Conservation (phyloP, 2,329 filamentous ascomycete genomes). For the Byssochlamys sp. region DNA sequence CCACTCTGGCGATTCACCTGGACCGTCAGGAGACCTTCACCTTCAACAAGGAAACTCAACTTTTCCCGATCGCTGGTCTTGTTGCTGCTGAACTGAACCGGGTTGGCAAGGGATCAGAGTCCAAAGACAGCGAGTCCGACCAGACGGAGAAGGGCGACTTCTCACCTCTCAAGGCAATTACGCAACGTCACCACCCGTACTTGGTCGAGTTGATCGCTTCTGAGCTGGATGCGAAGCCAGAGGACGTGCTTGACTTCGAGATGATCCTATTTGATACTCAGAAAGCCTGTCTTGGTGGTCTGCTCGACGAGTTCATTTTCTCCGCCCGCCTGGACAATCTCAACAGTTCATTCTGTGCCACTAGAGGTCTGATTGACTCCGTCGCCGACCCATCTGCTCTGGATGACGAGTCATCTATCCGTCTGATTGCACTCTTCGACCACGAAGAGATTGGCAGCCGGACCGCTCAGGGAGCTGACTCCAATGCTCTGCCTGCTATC, state of each 20-base stretch:
- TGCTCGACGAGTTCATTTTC: constrained; percentile 91
- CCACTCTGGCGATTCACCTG: constrained; percentile 87
- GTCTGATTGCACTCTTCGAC: constrained; percentile 89
- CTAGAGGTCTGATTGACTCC: constrained; percentile 75
- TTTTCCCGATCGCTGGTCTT: constrained; percentile 86
- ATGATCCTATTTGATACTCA: constrained; percentile 95
- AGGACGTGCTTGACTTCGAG: constrained; percentile 83
- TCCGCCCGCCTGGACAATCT: constrained; percentile 92
- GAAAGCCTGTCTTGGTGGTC: constrained; percentile 74
- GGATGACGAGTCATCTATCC: constrained; percentile 68
- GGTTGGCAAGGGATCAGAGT: constrained; percentile 39
- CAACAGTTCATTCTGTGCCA: constrained; percentile 89
- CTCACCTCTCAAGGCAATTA: constrained; percentile 64
- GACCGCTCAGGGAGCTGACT: constrained; percentile 87
- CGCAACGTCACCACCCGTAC: constrained; percentile 78
- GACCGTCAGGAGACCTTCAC: constrained; percentile 76
- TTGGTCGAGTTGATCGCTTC: constrained; percentile 76
- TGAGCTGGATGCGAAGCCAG: constrained; percentile 60
- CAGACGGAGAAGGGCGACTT: constrained; percentile 46
- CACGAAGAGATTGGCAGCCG: constrained; percentile 93
- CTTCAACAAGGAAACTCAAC: constrained; percentile 93
- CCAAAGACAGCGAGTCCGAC: constrained; percentile 21
- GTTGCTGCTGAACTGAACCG: constrained; percentile 81
- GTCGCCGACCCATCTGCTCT: constrained; percentile 55
- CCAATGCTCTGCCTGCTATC: constrained; percentile 78